These are phyloP conservation scores for Dalbergia cultrata DNA, from an alignment of 306 rosid species.

Conservation along the genomic window DNA sequence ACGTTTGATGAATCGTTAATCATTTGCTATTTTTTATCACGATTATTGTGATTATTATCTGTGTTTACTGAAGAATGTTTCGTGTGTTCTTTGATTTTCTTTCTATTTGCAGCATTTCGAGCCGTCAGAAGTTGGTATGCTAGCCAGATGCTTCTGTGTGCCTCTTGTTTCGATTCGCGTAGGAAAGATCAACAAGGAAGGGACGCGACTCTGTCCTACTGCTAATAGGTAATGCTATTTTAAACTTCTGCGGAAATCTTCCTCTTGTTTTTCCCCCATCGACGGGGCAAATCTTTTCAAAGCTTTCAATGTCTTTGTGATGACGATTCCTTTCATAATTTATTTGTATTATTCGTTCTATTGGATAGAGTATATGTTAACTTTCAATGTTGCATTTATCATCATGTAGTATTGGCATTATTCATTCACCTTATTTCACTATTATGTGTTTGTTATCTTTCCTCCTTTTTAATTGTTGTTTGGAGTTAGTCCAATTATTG, in stretches of 20 bases:
- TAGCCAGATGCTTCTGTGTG: conserved; percentile 96
- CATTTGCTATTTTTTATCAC: background rate
- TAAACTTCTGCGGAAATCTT: background rate
- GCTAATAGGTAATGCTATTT: conserved; percentile 67
- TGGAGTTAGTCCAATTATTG: background rate
- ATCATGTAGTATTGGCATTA: background rate
- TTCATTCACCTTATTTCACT: background rate
- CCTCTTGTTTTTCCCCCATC: background rate
- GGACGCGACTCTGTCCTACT: conserved; percentile 74
- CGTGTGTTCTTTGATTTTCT: background rate
- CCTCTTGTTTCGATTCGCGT: conserved; percentile 96
- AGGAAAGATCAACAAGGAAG: conserved; percentile 82
- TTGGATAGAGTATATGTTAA: background rate
- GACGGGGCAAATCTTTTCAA: conserved; percentile 10
- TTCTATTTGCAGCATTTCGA: conserved; percentile 78
- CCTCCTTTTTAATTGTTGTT: background rate
- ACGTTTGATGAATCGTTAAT: background rate
- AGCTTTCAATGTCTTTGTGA: background rate
- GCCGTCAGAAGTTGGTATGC: conserved; percentile 93
- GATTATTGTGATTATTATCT: background rate
- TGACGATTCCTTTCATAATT: background rate
- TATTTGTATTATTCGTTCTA: background rate
- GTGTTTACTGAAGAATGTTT: background rate
- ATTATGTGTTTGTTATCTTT: background rate
- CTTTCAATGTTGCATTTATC: background rate